Conservation (phyloP, 129 eudicot genomes). For the Artemisia argyi region DNA sequence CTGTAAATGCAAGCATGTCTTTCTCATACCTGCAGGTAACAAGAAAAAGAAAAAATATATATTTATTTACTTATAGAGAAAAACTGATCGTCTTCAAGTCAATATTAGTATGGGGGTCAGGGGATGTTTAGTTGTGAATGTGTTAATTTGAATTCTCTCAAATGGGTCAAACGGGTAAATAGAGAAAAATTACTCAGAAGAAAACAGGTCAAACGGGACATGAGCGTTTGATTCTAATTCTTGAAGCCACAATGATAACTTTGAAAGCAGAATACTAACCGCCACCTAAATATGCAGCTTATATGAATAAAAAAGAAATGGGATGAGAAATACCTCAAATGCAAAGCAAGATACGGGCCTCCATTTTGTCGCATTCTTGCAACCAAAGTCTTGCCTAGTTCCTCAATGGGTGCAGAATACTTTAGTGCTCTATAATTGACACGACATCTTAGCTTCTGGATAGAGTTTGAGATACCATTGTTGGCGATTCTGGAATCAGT, state of each 20-base stretch:
- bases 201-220: not conserved
- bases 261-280: not conserved
- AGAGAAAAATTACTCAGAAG: not conserved
- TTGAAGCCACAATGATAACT: constrained; percentile 3
- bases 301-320: not conserved
- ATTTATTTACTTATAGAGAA: not conserved
- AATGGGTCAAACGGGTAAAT: not conserved
- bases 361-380: constrained; percentile 83
- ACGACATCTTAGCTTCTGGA: constrained; percentile 88
- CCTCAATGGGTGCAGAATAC: constrained; percentile 83
- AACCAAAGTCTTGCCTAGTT: constrained; percentile 74
- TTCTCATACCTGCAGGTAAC: constrained; percentile 74
- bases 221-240: not conserved
- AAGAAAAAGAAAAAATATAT: not conserved
- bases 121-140: not conserved
- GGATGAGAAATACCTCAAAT: constrained; percentile 57
- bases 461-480: constrained; percentile 71
- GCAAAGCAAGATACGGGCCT: constrained; percentile 85
- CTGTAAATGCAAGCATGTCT: constrained; percentile 99
- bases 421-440: constrained; percentile 87
- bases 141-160: not conserved
- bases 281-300: not conserved
- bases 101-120: not conserved
- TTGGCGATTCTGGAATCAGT: constrained; percentile 95
- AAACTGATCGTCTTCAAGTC: not conserved